phyloP scores from a whole-genome alignment of 495 filamentous ascomycete genomes.

The Neurospora intermedia region DNA sequence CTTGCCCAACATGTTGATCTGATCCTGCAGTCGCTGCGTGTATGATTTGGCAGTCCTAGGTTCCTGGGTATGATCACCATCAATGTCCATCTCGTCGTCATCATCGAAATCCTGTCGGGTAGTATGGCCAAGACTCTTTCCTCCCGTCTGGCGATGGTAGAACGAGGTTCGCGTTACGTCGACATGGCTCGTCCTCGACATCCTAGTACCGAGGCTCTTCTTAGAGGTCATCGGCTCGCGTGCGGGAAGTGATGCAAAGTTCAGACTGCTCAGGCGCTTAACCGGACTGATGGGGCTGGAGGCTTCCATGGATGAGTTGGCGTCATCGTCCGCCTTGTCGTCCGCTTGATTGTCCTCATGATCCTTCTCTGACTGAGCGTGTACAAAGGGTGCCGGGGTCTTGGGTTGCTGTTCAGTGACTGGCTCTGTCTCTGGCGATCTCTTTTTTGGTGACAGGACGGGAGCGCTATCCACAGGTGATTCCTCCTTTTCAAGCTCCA shows the following conservation, averaged over 20 bases:
- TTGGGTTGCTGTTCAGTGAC: not conserved
- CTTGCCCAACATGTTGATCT: slow-evolving; percentile 87
- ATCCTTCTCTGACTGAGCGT: not conserved
- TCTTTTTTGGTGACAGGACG: not conserved
- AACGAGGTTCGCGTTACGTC: slow-evolving; percentile 58
- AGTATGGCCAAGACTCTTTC: slow-evolving; percentile 44
- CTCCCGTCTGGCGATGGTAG: slow-evolving; percentile 51
- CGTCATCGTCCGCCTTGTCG: slow-evolving; percentile 38
- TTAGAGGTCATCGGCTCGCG: slow-evolving; percentile 76
- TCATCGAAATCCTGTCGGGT: slow-evolving; percentile 29
- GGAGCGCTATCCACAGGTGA: slow-evolving; percentile 3
- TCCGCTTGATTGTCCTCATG: slow-evolving; percentile 27
- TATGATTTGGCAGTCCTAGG: slow-evolving; percentile 54
- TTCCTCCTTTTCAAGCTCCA: not conserved
- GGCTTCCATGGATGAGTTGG: slow-evolving; percentile 36
- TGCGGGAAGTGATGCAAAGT: slow-evolving; percentile 83
- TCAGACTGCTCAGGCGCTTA: slow-evolving; percentile 85
- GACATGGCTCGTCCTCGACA: slow-evolving; percentile 69
- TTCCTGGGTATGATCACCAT: slow-evolving; percentile 38
- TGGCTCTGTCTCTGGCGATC: not conserved
- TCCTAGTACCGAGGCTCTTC: slow-evolving; percentile 55
- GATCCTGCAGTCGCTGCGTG: slow-evolving; percentile 82
- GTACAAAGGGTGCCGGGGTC: not conserved
- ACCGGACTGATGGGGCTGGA: slow-evolving; percentile 40
- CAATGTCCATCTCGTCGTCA: slow-evolving; percentile 47